These are phyloP conservation scores for Fusarium lyarnte DNA, from an alignment of 2,329 filamentous ascomycete species.

Conservation along the genomic window DNA sequence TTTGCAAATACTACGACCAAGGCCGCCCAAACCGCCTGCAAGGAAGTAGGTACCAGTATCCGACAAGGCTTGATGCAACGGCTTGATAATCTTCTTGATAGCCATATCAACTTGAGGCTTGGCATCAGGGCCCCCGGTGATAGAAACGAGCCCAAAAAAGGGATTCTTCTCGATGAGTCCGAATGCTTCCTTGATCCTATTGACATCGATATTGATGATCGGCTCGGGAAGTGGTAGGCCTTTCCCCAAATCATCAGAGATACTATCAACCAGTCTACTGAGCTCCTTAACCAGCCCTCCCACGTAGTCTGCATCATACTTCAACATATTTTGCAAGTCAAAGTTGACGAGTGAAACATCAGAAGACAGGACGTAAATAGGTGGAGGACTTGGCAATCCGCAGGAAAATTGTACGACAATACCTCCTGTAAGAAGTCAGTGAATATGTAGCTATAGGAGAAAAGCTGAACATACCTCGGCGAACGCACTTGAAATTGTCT, in stretches of 20 bases:
- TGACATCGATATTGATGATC: conserved; percentile 30
- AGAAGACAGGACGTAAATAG: conserved; percentile 14
- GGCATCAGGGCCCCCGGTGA: conserved; percentile 20
- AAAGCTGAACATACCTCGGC: conserved; percentile 47
- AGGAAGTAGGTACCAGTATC: conserved; percentile 61
- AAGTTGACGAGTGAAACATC: conserved; percentile 46
- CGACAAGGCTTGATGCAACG: conserved; percentile 47
- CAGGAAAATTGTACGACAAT: conserved; percentile 47
- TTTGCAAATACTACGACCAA: conserved; percentile 63
- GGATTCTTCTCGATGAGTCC: conserved; percentile 40
- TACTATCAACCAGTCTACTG: conserved; percentile 2
- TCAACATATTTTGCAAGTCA: conserved; percentile 47
- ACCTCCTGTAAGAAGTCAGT: conserved; percentile 44
- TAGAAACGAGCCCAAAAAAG: conserved; percentile 35
- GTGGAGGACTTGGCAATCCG: conserved; percentile 31
- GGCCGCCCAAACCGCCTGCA: conserved; percentile 65
- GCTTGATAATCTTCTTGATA: conserved; percentile 31
- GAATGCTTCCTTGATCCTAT: conserved; percentile 43
- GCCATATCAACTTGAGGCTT: conserved; percentile 37
- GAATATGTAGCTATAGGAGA: neutral
- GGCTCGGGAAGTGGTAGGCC: neutral
- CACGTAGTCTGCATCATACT: conserved; percentile 47
- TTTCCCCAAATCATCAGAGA: neutral
- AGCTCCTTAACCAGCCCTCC: conserved; percentile 42
- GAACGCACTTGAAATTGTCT: conserved; percentile 48